These are phyloP conservation scores for Coffea eugenioides DNA, from an alignment of 257 asterid genomes.

Conservation along the genomic window DNA sequence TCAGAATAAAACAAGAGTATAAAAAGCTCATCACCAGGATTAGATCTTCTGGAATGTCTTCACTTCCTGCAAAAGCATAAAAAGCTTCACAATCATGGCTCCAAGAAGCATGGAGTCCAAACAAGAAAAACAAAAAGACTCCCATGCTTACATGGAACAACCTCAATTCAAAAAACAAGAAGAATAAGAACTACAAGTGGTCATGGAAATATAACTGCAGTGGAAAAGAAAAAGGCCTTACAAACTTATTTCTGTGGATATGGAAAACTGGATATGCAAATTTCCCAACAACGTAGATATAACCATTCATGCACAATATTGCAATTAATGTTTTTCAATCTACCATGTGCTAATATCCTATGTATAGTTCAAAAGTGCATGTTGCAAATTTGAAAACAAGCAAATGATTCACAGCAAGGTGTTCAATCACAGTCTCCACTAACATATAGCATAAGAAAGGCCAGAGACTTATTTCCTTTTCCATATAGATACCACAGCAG, in stretches of 20 bases:
- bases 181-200: neutral
- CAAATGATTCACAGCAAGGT: neutral
- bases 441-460: conserved; percentile 15
- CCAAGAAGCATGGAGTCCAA: conserved; percentile 13
- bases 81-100: conserved; percentile 25
- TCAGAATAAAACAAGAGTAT: conserved; percentile 12
- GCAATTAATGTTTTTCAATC: neutral
- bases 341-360: neutral
- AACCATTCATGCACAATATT: neutral
- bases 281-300: neutral
- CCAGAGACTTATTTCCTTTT: conserved; percentile 54
- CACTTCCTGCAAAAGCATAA: conserved; percentile 63
- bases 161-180: neutral
- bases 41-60: conserved; percentile 69
- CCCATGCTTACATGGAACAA: neutral
- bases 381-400: neutral
- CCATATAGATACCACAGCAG: conserved; percentile 94
- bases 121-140: conserved; percentile 5
- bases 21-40: conserved; percentile 55
- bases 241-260: neutral
- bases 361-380: neutral
- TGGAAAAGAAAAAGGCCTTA: neutral
- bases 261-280: neutral
- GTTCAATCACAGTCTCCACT: neutral
- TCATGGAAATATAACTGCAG: neutral